Base-by-base conservation (phyloP, 2,329 filamentous ascomycete genomes). In the Ophiocordyceps camponoti-floridani region DNA sequence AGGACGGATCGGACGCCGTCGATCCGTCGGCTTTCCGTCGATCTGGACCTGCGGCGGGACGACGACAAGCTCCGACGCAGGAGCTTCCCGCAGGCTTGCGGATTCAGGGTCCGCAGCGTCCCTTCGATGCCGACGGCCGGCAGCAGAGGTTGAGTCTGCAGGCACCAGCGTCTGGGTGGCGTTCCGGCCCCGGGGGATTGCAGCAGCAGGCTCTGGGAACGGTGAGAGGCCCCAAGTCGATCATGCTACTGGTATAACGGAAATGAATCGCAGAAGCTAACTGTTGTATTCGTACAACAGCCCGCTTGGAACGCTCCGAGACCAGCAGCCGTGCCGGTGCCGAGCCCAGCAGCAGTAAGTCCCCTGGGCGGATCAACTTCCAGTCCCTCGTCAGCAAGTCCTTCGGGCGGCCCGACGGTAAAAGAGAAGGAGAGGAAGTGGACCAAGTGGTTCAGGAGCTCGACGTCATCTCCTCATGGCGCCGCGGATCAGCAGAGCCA, bases 371-470 rank as follows among this genome's bases (percentile, higher is more conserved):
- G 19, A 41, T 14, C 19, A 19, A 11, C 43, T n/a, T 14, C 13
- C 35, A n/a, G 33, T 18, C 16, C 40, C 13, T 23, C 40, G 1
- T 4, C 31, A 1, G 10, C 35, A 4, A 46, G 47, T 18, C 44
- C 27, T 5, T 28, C 43, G 1, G 40, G 40, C 41, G 42, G 38
- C 16, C 31, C 47, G 11, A 26, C 40, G 12, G 42, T 23, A n/a
- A 51, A 49, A 33, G 52, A 52, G 6, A 56, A 55, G 33, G 52
- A 53, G 7, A 56, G 52, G 44, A 53, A 49, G 31, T 57, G 55
- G 54, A 48, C 52, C n/a, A 56, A 53, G 27, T 56, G 54, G 55
- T 57, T 57, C 49, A 56, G 56, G 48, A 46, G 47, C 16, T 50
- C 53, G 8, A 54, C 53, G 38, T 43, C 47, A 14, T 43, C 48